Base-by-base conservation (phyloP, 2,329 filamentous ascomycete genomes). In the Polychaeton citri region DNA sequence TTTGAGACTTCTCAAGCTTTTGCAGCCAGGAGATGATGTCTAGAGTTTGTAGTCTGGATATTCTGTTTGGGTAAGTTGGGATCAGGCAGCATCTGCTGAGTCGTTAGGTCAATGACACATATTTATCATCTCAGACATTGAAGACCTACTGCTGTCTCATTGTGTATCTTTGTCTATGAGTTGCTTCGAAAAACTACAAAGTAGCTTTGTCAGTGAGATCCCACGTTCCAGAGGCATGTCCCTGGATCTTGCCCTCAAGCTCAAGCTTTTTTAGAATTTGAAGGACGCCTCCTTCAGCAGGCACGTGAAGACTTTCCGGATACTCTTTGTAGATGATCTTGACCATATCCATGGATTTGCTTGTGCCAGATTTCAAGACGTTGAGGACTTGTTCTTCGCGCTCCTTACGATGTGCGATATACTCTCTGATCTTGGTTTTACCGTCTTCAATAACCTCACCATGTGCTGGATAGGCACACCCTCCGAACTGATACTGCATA, bases 401-500 rank as follows among this genome's bases (percentile, higher is more conserved):
- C 61, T 81, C 72, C 49, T 75, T 71, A 20, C 88, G 71, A 61
- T 96, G 90, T 41, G 65, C 58, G 46, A 96, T 82, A 54, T 98
- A 96, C 57, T 94, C 84, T 15, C 62, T 49, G 36, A 96, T 80
- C 53, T 76, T 88, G 17, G 62, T 65, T 17, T 68, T 72, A 0
- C 82, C 83, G 42, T 90, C 71, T 24, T 77, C 71, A 17, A 96
- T 68, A 3, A 90, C 74, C 0, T 78, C 71, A 0, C 90, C 90
- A 51, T 98, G 90, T 3, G 83, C 88, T 0, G 90, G 88, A 55
- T 94, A 96, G 2, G 78, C 85, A 33, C 74, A 66, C 1, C 81
- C 80, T 1, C 58, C 59, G 47, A 83, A 82, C 5, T 76, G 62
- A 16, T 60, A 57, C 30, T 66, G 64, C 84, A 93, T 90, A 43